Evolutionary conservation across 495 filamentous ascomycete species (phyloP).

Genomic region (Penicillium egyptiacum): DNA sequence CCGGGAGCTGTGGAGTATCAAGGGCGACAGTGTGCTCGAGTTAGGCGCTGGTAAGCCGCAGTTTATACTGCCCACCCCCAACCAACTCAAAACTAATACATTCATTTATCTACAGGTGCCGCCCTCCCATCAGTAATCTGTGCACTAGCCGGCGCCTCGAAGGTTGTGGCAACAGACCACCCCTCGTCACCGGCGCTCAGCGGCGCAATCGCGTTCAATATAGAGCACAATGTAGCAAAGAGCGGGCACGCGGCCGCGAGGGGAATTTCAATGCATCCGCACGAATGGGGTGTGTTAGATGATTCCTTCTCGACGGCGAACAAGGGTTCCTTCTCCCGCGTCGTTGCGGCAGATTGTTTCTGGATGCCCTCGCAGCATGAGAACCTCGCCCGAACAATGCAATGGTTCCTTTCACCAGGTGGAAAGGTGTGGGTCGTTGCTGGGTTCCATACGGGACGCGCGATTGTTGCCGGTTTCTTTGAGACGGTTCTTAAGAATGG

Average conservation of each 20-base stretch:
- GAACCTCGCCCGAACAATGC: slow-evolving; percentile 67
- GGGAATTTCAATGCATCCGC: slow-evolving; percentile 54
- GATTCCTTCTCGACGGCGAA: slow-evolving; percentile 54
- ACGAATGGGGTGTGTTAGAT: slow-evolving; percentile 68
- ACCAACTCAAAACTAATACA: slow-evolving; percentile 6
- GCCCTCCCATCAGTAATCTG: slow-evolving; percentile 71
- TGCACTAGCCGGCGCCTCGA: slow-evolving; percentile 59
- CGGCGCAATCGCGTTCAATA: slow-evolving; percentile 61
- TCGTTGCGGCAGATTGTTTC: slow-evolving; percentile 79
- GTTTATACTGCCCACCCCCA: background rate
- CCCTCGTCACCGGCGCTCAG: slow-evolving; percentile 66
- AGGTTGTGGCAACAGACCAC: slow-evolving; percentile 74
- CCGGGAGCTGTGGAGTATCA: slow-evolving; percentile 47
- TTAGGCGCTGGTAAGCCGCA: slow-evolving; percentile 57
- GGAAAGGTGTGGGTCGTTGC: slow-evolving; percentile 67
- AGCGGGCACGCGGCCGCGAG: slow-evolving; percentile 21
- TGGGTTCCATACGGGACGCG: slow-evolving; percentile 82
- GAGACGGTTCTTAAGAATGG: slow-evolving; percentile 56
- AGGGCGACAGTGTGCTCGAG: slow-evolving; percentile 56
- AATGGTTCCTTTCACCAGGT: slow-evolving; percentile 63
- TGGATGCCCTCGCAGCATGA: slow-evolving; percentile 82
- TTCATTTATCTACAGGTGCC: slow-evolving; percentile 52
- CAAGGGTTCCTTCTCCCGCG: slow-evolving; percentile 58
- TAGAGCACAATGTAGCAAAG: slow-evolving; percentile 51
- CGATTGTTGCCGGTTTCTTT: slow-evolving; percentile 71